Conservation (phyloP, 1,284 basidiomycete genomes). For the Chalciporus sp. region DNA sequence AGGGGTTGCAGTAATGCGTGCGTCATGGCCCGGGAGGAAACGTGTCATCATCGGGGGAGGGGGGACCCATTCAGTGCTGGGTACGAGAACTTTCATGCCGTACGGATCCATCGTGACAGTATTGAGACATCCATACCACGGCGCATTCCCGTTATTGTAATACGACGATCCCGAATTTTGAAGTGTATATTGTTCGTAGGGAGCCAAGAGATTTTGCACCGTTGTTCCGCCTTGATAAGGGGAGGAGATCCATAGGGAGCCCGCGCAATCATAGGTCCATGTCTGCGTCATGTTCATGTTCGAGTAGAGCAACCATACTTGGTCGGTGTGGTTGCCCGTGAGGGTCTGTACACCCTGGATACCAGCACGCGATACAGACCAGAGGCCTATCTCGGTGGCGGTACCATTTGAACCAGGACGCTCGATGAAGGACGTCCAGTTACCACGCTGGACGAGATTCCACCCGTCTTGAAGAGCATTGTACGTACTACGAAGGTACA, state of each 20-base stretch:
- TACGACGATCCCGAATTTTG: conserved; percentile 64
- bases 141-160: conserved; percentile 54
- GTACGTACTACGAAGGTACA: conserved; percentile 69
- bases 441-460: conserved; percentile 75
- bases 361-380: conserved; percentile 74
- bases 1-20: conserved; percentile 57
- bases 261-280: conserved; percentile 63
- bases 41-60: conserved; percentile 75
- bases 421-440: conserved; percentile 78
- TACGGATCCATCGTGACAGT: conserved; percentile 70
- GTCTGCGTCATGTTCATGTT: conserved; percentile 79
- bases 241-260: conserved; percentile 69
- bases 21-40: conserved; percentile 85
- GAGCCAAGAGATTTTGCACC: conserved; percentile 79
- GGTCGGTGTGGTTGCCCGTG: conserved; percentile 58
- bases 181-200: conserved; percentile 78
- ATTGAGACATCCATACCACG: conserved; percentile 75
- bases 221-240: conserved; percentile 64
- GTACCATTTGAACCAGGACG: conserved; percentile 84
- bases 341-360: conserved; percentile 58
- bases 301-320: conserved; percentile 81
- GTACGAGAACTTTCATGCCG: conserved; percentile 83
- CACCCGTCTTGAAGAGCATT: conserved; percentile 84
- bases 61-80: conserved; percentile 62
- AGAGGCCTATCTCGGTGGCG: conserved; percentile 82